A percentile compares a stretch with the other conserved stretches of the same genome.
Evolutionary conservation across 495 filamentous ascomycete genomes (phyloP).

Genomic region (Penicillium fimorum): DNA sequence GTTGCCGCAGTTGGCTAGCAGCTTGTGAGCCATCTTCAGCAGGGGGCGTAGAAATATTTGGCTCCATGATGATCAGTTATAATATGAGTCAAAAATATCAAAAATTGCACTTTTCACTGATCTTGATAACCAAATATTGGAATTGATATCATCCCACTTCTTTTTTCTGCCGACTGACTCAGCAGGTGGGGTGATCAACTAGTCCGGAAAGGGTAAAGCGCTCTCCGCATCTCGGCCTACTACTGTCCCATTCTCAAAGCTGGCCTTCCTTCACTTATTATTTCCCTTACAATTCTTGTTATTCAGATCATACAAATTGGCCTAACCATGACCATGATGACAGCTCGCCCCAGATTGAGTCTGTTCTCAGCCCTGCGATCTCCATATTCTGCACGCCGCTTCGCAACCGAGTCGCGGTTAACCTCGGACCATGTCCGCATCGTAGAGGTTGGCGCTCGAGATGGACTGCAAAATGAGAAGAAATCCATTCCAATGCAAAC

Average conservation of each 20-base stretch:
- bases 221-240: constrained; percentile 26
- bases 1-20: constrained; percentile 40
- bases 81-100: background rate
- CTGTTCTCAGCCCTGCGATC: constrained; percentile 36
- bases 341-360: constrained; percentile 21
- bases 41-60: background rate
- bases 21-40: constrained; percentile 6
- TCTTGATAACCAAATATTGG: background rate
- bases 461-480: constrained; percentile 97
- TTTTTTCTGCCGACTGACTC: constrained; percentile 17
- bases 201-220: constrained; percentile 20
- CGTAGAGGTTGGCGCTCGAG: constrained; percentile 90
- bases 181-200: constrained; percentile 15
- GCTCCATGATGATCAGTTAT: background rate
- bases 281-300: background rate
- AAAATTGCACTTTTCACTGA: background rate
- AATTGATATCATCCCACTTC: constrained; percentile 13
- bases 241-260: constrained; percentile 6
- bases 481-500: constrained; percentile 72
- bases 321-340: constrained; percentile 19
- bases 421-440: constrained; percentile 60
- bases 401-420: constrained; percentile 49
- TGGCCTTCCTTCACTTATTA: background rate
- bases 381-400: constrained; percentile 30
- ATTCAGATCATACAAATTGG: background rate